These are phyloP conservation scores for Pseudogymnoascus destructans DNA, from an alignment of 2,329 filamentous ascomycete genomes.

Conservation along the genomic window DNA sequence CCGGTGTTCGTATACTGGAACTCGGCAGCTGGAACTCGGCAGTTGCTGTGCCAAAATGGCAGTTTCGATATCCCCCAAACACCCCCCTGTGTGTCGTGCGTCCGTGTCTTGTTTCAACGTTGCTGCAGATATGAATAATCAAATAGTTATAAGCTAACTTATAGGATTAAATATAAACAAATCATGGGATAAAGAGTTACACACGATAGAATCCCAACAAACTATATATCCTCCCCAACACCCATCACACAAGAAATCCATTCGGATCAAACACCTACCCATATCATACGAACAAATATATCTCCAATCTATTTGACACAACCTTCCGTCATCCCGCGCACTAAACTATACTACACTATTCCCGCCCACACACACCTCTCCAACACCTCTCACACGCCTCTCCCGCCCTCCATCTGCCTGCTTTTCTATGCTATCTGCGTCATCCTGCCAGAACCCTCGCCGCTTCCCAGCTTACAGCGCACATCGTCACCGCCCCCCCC, in stretches of 20 bases:
- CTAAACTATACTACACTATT: background rate
- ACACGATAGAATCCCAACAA: background rate
- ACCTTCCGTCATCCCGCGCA: background rate
- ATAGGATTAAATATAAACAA: background rate
- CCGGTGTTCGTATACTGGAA: too few relatives aligned
- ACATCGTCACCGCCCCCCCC: background rate
- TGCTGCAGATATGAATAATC: slow-evolving; percentile 1
- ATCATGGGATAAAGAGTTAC: background rate
- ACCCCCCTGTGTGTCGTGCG: background rate
- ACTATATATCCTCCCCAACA: background rate
- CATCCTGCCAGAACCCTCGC: background rate
- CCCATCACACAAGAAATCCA: background rate
- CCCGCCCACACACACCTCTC: background rate
- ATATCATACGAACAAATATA: background rate
- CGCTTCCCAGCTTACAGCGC: background rate
- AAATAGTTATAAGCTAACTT: background rate
- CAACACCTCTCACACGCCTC: background rate
- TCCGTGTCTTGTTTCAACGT: background rate
- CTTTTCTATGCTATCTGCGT: background rate
- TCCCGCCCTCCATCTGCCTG: background rate
- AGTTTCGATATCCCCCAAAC: slow-evolving; percentile 3
- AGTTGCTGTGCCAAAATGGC: slow-evolving; percentile 2
- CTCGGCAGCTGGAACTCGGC: too few relatives aligned
- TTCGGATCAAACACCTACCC: background rate
- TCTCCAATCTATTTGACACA: slow-evolving; percentile 6